A percentile compares a stretch with the other conserved stretches of the same genome.
Evolutionary conservation across 345 rosid species (phyloP).

Genomic region (Eucalyptus regnans): DNA sequence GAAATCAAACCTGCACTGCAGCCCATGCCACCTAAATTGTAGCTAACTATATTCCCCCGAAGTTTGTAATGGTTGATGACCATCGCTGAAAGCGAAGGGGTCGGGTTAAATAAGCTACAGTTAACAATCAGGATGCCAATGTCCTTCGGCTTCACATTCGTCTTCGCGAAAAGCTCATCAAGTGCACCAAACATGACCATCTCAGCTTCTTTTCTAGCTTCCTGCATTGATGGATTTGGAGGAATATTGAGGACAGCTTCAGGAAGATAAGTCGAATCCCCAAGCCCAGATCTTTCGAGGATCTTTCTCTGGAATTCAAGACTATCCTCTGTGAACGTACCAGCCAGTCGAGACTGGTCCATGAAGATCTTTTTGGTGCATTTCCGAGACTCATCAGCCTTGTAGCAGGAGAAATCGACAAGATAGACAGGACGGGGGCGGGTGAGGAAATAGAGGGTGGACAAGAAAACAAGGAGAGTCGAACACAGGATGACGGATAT

Average conservation of each 20-base stretch:
- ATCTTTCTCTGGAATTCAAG: slow-evolving; percentile 12
- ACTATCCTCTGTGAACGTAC: slow-evolving; percentile 9
- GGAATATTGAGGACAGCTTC: slow-evolving; percentile 14
- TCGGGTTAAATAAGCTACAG: slow-evolving; percentile 1
- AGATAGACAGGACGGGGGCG: slow-evolving; percentile 20
- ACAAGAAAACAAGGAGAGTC: background rate
- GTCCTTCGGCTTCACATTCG: background rate
- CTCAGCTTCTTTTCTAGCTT: slow-evolving; percentile 17
- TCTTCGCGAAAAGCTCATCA: background rate
- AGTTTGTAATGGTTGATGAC: slow-evolving; percentile 2
- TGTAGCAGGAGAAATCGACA: slow-evolving; percentile 21
- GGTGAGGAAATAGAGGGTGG: background rate
- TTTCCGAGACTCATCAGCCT: slow-evolving; percentile 14
- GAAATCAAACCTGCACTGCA: slow-evolving; percentile 6
- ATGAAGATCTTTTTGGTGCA: slow-evolving; percentile 20
- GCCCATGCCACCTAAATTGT: slow-evolving; percentile 3
- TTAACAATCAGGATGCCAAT: slow-evolving; percentile 1
- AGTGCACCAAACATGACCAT: slow-evolving; percentile 2
- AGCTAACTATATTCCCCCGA: slow-evolving; percentile 1
- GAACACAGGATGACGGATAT: background rate
- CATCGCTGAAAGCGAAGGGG: background rate
- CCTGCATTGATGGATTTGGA: slow-evolving; percentile 13
- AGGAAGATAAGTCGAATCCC: slow-evolving; percentile 18
- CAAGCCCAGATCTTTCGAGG: slow-evolving; percentile 17
- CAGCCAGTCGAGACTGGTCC: slow-evolving; percentile 14